phyloP scores from a whole-genome alignment of 73 alveolate genomes.

The Paramecium bursaria region DNA sequence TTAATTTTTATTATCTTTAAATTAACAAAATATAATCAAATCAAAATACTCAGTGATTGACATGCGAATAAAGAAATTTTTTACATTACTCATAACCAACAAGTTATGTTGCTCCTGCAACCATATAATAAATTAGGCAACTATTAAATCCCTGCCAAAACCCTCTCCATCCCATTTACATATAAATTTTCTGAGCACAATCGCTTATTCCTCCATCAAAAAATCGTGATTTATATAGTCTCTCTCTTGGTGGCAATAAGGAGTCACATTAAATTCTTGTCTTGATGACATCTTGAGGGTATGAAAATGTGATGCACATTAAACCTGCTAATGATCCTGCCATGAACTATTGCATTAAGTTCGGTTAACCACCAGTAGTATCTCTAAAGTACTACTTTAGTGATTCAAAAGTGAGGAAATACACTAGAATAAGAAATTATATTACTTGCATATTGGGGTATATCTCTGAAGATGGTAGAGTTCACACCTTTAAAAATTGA shows the following conservation, averaged over 20 bases:
- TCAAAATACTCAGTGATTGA: too few species aligned
- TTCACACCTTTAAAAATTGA: conserved; percentile 13
- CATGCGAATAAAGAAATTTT: not conserved
- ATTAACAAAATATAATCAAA: not conserved
- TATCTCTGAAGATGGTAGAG: conserved; percentile 25
- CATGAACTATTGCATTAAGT: not conserved
- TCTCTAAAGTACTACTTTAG: not conserved
- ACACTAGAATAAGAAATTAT: too few species aligned
- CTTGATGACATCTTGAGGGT: conserved; percentile 20
- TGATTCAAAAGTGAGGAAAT: conserved; percentile 31
- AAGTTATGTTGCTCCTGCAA: conserved; percentile 34
- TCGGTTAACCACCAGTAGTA: not conserved
- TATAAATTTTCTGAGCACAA: conserved; percentile 12
- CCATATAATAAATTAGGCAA: conserved; percentile 43
- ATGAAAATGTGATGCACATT: conserved; percentile 10
- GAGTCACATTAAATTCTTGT: conserved; percentile 32
- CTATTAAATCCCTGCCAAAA: conserved; percentile 48
- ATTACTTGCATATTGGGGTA: conserved; percentile 22
- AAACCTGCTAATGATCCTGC: conserved; percentile 41
- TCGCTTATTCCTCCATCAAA: conserved; percentile 37
- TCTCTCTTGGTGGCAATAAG: not conserved
- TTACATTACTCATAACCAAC: conserved; percentile 9
- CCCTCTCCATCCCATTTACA: not conserved
- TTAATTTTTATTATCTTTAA: not conserved
- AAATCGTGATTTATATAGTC: not conserved